Evolutionary conservation across 2,329 filamentous ascomycete species (phyloP).

Genomic region (Chrysosphaeria jannelii): DNA sequence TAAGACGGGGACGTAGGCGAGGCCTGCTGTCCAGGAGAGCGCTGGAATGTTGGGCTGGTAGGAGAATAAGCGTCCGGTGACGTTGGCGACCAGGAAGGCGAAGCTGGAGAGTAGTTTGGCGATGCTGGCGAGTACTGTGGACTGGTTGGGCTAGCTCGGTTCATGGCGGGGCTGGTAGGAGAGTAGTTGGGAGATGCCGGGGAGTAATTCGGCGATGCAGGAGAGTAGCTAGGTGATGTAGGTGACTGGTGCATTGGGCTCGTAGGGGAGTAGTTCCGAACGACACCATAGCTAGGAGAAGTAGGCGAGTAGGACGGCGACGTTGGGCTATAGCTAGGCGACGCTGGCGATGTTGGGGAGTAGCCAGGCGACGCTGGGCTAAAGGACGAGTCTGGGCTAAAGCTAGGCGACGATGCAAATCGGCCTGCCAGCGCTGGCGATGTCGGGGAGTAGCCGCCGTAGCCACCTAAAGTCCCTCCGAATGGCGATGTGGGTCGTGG

Average conservation of each 20-base stretch:
- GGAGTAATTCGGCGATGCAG: conserved; percentile 43
- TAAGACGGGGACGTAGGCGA: conserved; percentile 40
- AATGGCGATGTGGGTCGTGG: conserved; percentile 49
- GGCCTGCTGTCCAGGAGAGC: conserved; percentile 19
- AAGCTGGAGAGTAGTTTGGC: conserved; percentile 36
- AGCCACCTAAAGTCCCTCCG: conserved; percentile 23
- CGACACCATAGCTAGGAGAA: conserved; percentile 32
- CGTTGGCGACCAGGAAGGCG: conserved; percentile 51
- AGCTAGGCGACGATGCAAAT: conserved; percentile 24
- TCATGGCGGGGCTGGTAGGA: conserved; percentile 30
- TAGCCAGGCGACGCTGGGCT: conserved; percentile 32
- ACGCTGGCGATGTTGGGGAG: conserved; percentile 30
- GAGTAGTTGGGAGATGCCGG: conserved; percentile 43
- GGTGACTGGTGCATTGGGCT: conserved; percentile 31
- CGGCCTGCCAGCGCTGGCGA: conserved; percentile 27
- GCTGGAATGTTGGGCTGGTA: conserved; percentile 28
- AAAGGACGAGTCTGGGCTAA: conserved; percentile 32
- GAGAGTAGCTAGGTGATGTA: conserved; percentile 46
- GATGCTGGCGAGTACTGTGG: conserved; percentile 40
- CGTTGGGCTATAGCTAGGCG: conserved; percentile 23
- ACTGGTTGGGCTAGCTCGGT: conserved; percentile 24
- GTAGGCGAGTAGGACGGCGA: conserved; percentile 34
- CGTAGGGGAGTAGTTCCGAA: no score
- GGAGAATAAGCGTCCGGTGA: conserved; percentile 34
- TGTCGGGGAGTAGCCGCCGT: conserved; percentile 38